Evolutionary conservation across 2,329 filamentous ascomycete species (phyloP).

Genomic region (Exophiala sideris): DNA sequence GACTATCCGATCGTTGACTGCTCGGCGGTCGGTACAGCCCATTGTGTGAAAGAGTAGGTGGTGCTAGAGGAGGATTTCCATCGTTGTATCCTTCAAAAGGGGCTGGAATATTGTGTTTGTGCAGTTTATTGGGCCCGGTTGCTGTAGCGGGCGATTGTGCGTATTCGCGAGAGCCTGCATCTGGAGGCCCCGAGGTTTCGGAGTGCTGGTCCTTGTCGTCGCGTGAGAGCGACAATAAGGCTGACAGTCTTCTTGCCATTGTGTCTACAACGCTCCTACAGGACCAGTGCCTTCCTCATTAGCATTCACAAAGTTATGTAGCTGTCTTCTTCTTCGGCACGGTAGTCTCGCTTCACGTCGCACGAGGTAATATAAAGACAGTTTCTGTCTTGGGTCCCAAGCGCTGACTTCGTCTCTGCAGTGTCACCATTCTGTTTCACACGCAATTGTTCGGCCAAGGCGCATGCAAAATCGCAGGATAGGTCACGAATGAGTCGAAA

Average conservation of each 20-base stretch:
- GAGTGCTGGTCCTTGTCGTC: slow-evolving; percentile 11
- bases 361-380: too few relatives aligned
- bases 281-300: not conserved
- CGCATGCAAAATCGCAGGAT: not conserved
- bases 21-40: slow-evolving; percentile 38
- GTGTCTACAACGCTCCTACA: not conserved
- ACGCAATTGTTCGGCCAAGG: not conserved
- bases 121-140: slow-evolving; percentile 11
- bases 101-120: slow-evolving; percentile 19
- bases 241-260: slow-evolving; percentile 24
- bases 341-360: not conserved
- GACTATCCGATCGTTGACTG: slow-evolving; percentile 25
- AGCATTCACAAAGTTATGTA: not conserved
- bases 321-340: not conserved
- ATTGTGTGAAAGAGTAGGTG: slow-evolving; percentile 37
- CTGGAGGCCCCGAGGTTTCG: not conserved
- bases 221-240: slow-evolving; percentile 24
- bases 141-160: not conserved
- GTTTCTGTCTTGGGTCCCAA: not conserved
- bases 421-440: not conserved
- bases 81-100: slow-evolving; percentile 20
- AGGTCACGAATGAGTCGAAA: not conserved
- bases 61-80: slow-evolving; percentile 31
- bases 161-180: slow-evolving; percentile 8
- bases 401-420: not conserved